Conservation (phyloP, 2,329 filamentous ascomycete genomes). For the Venturia nashicola region DNA sequence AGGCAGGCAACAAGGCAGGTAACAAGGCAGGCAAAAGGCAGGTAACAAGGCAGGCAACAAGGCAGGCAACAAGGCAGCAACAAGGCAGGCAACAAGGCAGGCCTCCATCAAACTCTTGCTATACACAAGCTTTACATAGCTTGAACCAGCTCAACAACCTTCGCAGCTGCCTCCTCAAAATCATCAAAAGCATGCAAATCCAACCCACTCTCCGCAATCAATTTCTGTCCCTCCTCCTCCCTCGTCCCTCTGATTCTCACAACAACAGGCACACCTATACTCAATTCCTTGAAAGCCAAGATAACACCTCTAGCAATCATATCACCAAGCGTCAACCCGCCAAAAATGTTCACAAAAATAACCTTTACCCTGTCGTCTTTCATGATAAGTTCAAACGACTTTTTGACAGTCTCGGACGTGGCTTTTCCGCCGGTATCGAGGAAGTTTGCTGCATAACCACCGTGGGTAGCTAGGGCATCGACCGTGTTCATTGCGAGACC, state of each 20-base stretch:
- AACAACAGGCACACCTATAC: constrained; percentile 54
- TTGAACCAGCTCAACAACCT: constrained; percentile 29
- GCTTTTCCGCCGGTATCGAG: constrained; percentile 85
- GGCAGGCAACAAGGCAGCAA: too few species aligned
- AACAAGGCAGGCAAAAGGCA: too few species aligned
- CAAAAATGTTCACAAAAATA: constrained; percentile 62
- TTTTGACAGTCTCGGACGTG: constrained; percentile 67
- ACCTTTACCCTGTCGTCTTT: constrained; percentile 60
- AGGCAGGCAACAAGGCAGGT: not conserved
- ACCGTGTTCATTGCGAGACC: constrained; percentile 87
- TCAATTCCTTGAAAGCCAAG: constrained; percentile 57
- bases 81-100: not conserved
- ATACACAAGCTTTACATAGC: not conserved
- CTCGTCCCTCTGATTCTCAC: constrained; percentile 66
- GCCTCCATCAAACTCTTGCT: not conserved
- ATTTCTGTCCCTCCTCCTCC: constrained; percentile 55
- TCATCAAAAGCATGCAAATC: constrained; percentile 59
- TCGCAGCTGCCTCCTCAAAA: constrained; percentile 59
- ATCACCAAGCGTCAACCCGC: constrained; percentile 58
- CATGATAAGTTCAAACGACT: constrained; percentile 62
- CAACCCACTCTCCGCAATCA: constrained; percentile 57
- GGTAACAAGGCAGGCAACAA: not conserved
- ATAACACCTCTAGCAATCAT: constrained; percentile 72
- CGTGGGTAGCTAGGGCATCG: constrained; percentile 52
- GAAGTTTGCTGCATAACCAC: constrained; percentile 67